Evolutionary conservation across 345 rosid genomes (phyloP).

Genomic region (Aquilaria malaccensis): DNA sequence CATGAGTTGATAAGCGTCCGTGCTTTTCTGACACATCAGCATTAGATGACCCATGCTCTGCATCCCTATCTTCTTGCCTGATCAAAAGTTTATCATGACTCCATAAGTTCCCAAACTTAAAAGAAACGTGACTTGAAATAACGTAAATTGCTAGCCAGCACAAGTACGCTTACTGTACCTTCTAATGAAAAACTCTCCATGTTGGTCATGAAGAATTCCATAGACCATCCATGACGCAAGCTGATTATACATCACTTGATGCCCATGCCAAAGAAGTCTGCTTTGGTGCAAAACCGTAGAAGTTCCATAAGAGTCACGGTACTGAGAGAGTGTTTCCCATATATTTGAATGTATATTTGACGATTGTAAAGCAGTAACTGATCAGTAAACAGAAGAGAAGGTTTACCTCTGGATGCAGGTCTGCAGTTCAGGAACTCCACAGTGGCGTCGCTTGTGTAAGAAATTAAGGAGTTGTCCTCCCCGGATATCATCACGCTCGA

Average conservation of each 20-base stretch:
- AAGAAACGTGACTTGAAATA: conserved; percentile 1
- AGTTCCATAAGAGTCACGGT: too few relatives aligned
- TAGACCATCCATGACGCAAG: conserved; percentile 96
- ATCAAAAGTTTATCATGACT: conserved; percentile 9
- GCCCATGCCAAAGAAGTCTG: conserved; percentile 99
- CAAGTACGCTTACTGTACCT: conserved; percentile 33
- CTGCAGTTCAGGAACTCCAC: conserved; percentile 96
- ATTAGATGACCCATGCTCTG: conserved; percentile 50
- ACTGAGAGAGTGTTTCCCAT: background rate
- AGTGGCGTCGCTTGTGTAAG: conserved; percentile 78
- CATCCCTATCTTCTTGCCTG: conserved; percentile 82
- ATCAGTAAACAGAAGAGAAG: conserved; percentile 4
- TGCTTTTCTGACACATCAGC: conserved; percentile 55
- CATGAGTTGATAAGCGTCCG: conserved; percentile 60
- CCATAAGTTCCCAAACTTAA: background rate
- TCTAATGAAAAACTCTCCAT: conserved; percentile 80
- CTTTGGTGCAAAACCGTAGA: conserved; percentile 16
- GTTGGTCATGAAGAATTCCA: conserved; percentile 96
- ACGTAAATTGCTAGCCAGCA: background rate
- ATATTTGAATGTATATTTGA: background rate
- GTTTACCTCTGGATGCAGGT: conserved; percentile 79
- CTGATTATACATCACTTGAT: conserved; percentile 91
- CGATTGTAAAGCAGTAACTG: background rate
- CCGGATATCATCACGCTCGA: conserved; percentile 81
- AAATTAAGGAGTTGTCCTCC: conserved; percentile 92